Conservation (phyloP, 2,329 filamentous ascomycete species). For the Endothia cerciana region DNA sequence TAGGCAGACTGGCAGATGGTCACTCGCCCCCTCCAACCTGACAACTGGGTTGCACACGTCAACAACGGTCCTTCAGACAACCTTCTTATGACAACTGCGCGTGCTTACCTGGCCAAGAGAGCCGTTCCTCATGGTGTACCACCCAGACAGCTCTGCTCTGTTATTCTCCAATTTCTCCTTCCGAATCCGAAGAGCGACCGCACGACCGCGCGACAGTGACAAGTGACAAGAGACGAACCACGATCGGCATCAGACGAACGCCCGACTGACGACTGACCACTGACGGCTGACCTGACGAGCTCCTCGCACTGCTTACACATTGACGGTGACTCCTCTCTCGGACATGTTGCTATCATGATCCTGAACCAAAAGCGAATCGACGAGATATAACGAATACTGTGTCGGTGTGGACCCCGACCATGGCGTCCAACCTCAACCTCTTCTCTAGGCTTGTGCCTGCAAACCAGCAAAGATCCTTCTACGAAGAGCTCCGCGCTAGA, state of each 20-base stretch:
- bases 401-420: constrained; percentile 33
- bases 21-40: constrained; percentile 9
- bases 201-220: background rate
- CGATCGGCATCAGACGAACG: background rate
- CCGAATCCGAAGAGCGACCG: background rate
- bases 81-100: constrained; percentile 8
- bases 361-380: background rate
- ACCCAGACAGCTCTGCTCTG: background rate
- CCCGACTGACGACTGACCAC: constrained; percentile 7
- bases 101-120: constrained; percentile 2
- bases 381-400: constrained; percentile 16
- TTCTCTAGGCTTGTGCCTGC: constrained; percentile 49
- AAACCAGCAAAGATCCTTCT: constrained; percentile 48
- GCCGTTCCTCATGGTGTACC: background rate
- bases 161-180: background rate
- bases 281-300: constrained; percentile 7
- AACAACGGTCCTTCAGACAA: background rate
- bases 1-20: constrained; percentile 17
- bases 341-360: constrained; percentile 28
- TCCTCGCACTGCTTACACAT: background rate
- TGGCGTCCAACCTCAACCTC: constrained; percentile 54
- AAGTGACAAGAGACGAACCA: background rate
- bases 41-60: constrained; percentile 4
- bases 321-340: background rate
- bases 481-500: constrained; percentile 51